These are phyloP conservation scores for Apium graveolens DNA, from an alignment of 129 eudicot species.

Conservation along the genomic window DNA sequence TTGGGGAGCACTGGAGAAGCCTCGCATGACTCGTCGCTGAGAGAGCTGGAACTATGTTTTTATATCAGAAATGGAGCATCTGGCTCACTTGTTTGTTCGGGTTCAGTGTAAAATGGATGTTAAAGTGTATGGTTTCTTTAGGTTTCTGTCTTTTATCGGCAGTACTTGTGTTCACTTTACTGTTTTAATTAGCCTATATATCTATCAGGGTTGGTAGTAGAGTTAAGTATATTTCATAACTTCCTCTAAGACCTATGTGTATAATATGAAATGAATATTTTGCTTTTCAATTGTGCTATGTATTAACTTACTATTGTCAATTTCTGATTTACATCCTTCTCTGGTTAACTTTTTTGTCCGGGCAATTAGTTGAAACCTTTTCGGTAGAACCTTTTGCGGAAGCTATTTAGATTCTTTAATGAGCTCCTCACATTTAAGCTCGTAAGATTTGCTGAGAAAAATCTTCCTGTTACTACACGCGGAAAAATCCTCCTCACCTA, in stretches of 20 bases:
- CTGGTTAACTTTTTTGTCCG: neutral
- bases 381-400: neutral
- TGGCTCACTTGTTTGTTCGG: constrained; percentile 23
- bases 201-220: constrained; percentile 19
- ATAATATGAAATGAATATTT: neutral
- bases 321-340: neutral
- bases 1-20: constrained; percentile 59
- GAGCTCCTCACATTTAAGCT: neutral
- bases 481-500: neutral
- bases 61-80: constrained; percentile 19
- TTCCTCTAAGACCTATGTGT: neutral
- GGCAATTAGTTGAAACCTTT: neutral
- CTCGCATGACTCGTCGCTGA: constrained; percentile 53
- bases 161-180: constrained; percentile 15
- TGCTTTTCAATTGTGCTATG: neutral
- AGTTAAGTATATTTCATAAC: constrained; percentile 10
- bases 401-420: neutral
- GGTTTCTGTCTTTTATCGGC: constrained; percentile 35
- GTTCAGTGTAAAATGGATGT: constrained; percentile 30
- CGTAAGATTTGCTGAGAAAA: neutral
- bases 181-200: constrained; percentile 8
- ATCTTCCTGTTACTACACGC: too few relatives aligned
- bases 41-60: constrained; percentile 20
- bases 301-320: neutral
- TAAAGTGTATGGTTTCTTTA: constrained; percentile 32